Evolutionary conservation across 1,284 basidiomycete species (phyloP), one percentile per base, ranked within the genome.

Genomic region (Meira nashicola): DNA sequence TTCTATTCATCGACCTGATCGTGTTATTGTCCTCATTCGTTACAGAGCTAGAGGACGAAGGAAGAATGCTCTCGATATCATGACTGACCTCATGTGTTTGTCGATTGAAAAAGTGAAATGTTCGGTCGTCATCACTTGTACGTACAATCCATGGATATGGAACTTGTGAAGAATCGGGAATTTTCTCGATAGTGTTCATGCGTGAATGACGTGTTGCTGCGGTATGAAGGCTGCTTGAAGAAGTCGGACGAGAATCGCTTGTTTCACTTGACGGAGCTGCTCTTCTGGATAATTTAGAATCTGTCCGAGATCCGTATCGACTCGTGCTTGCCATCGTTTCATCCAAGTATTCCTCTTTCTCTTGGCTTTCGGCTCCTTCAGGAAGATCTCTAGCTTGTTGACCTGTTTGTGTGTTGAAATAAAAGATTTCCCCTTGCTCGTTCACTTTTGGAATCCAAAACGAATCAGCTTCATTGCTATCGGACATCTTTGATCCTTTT

Each of bases 321-420:
- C 21, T 15, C 5, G 12, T 48, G 7, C 3, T 5, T 25, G 12
- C 25, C 46, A 21, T 9, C 17, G 12, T 48, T 23, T 23, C 12
- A 48, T 17, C n/a, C 25, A 21, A 23, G 46, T 25, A 25, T 17
- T 23, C 25, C 46, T 21, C 46, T 19, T 39, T 21, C 48, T 14
- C 39, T 12, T 6, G 59, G 19, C 39, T 40, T n/a, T 41, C 50
- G 43, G 33, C 41, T 5, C 62, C 55, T 2, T 58, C 15, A 3
- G 93, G 93, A 41, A 95, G 81, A 70, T 96, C 90, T 19, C 12
- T n/a, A 21, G 48, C 17, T 33, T 51, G 39, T 14, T 4, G 11
- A 21, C 46, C 46, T 43, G 46, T 49, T 46, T 11, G 57, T 39
- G 43, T 57, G 44, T 23, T 52, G 48, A n/a, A 41, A 49, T 41